Conservation (phyloP, 2,329 filamentous ascomycete species). For the Blastomyces parvus region DNA sequence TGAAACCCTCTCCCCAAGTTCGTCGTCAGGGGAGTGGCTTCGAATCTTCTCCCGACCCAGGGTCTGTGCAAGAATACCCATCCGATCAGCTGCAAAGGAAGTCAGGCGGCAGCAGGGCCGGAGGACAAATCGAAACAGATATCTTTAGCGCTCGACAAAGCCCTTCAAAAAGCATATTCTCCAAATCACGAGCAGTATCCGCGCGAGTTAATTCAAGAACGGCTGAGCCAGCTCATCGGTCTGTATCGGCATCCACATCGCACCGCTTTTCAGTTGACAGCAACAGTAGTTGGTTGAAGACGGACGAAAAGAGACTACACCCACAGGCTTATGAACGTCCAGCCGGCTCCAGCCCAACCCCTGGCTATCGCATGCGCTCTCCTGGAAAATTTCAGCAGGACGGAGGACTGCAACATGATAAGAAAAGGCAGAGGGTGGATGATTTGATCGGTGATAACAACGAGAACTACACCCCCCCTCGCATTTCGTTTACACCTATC, state of each 20-base stretch:
- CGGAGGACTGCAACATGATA: background rate
- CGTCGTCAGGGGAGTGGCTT: conserved; percentile 2
- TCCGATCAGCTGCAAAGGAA: background rate
- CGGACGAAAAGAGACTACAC: conserved; percentile 3
- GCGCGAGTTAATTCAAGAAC: background rate
- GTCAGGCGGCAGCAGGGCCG: background rate
- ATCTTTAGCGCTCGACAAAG: background rate
- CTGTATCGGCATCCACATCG: background rate
- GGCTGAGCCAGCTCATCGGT: background rate
- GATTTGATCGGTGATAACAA: background rate
- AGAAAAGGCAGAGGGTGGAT: background rate
- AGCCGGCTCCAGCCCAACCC: conserved; percentile 13
- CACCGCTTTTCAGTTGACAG: background rate
- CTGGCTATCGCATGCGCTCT: conserved; percentile 6
- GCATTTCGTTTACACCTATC: background rate
- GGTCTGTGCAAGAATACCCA: background rate
- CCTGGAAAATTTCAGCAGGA: background rate
- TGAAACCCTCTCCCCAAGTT: background rate
- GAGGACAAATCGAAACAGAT: background rate
- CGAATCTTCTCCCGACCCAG: background rate
- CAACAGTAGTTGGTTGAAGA: conserved; percentile 12
- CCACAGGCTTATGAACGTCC: conserved; percentile 1
- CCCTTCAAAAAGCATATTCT: background rate
- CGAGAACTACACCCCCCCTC: background rate
- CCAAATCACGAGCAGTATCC: background rate